These are phyloP conservation scores for slime mould (Dictyostelium discoideum) DNA, from an alignment of 78 protist species.

Conservation along the genomic window DNA sequence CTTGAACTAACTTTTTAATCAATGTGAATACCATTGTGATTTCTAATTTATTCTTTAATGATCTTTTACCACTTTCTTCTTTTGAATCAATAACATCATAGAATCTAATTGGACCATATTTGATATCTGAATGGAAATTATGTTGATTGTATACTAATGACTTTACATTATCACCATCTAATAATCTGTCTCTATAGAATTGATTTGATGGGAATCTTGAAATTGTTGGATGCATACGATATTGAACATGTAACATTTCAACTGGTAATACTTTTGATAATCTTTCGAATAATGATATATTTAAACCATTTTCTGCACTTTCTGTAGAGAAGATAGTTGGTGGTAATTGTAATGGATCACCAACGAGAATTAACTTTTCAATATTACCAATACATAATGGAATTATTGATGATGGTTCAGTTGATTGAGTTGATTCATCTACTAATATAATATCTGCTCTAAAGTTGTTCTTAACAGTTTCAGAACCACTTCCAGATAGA, in stretches of 20 bases:
- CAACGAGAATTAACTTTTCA: conserved; percentile 1
- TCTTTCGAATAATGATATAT: conserved; percentile 14
- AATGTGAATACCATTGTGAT: background rate
- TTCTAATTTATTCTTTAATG: conserved; percentile 7
- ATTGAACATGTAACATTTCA: conserved; percentile 74
- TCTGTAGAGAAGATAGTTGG: conserved; percentile 11
- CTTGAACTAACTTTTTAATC: background rate
- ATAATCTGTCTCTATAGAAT: conserved; percentile 79
- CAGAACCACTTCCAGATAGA: conserved; percentile 53
- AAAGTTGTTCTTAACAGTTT: background rate
- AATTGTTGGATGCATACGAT: conserved; percentile 92
- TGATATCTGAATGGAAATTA: background rate
- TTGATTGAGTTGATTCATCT: conserved; percentile 91
- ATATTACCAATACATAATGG: conserved; percentile 27
- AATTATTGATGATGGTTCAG: conserved; percentile 83
- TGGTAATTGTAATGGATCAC: conserved; percentile 41
- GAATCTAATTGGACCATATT: conserved; percentile 18
- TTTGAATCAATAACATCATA: background rate
- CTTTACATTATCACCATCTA: conserved; percentile 37
- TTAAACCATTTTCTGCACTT: background rate
- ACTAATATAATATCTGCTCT: conserved; percentile 57
- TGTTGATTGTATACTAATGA: background rate
- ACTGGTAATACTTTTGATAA: conserved; percentile 6
- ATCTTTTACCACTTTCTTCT: background rate
- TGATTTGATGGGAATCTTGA: conserved; percentile 72